Conservation (phyloP, 2,329 filamentous ascomycete species). For the Polychaeton citri region DNA sequence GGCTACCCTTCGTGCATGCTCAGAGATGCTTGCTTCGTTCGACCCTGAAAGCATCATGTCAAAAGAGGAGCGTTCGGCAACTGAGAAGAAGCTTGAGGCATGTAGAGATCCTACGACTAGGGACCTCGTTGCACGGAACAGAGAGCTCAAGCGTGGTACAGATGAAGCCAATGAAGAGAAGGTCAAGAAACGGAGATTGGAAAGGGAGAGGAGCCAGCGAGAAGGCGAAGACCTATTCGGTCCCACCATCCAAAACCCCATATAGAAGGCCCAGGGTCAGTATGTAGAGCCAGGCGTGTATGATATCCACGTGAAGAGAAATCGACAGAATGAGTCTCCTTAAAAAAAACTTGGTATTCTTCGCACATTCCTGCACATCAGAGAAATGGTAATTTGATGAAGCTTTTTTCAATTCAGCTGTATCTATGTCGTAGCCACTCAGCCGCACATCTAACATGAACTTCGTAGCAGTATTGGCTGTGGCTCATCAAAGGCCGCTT, state of each 20-base stretch:
- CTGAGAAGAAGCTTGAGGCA: constrained; percentile 56
- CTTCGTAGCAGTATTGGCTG: neutral
- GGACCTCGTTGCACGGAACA: constrained; percentile 46
- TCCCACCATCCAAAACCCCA: constrained; percentile 9
- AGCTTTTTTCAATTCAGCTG: neutral
- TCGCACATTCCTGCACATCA: too few species aligned
- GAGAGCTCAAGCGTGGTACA: constrained; percentile 10
- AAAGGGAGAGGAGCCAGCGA: constrained; percentile 25
- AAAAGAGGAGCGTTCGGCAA: constrained; percentile 17
- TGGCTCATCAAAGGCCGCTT: neutral
- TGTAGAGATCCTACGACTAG: constrained; percentile 63
- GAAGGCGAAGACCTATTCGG: constrained; percentile 33
- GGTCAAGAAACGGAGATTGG: constrained; percentile 31
- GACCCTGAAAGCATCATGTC: constrained; percentile 12
- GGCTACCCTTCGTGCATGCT: constrained; percentile 25
- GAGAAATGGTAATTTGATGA: too few species aligned
- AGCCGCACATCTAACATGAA: neutral
- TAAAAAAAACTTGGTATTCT: too few species aligned
- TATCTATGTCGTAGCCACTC: neutral
- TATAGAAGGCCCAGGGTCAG: too few species aligned
- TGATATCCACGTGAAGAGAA: too few species aligned
- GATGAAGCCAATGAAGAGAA: constrained; percentile 26
- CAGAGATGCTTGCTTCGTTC: constrained; percentile 22
- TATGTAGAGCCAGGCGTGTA: too few species aligned
- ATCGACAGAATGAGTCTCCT: too few species aligned